Evolutionary conservation across 371 early-diverging fungal species (phyloP).

Genomic region (Mucor racemosus): DNA sequence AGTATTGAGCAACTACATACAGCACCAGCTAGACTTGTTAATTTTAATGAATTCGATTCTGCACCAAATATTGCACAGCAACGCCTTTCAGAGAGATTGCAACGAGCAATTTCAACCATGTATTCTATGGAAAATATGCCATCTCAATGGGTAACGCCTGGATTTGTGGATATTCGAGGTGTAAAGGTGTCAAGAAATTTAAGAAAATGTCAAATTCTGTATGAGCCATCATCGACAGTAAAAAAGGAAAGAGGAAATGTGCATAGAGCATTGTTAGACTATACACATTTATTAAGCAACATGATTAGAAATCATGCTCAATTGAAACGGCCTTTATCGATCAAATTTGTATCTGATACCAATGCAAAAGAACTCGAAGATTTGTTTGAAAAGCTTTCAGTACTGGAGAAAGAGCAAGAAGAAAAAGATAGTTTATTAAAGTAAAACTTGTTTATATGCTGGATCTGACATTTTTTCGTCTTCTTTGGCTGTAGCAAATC

Average conservation of each 20-base stretch:
- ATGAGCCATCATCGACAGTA: conserved; percentile 31
- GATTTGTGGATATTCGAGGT: conserved; percentile 24
- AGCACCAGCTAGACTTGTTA: conserved; percentile 33
- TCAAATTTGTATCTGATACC: conserved; percentile 46
- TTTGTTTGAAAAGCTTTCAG: conserved; percentile 31
- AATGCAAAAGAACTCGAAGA: conserved; percentile 36
- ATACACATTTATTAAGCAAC: conserved; percentile 23
- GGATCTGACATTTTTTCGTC: conserved; percentile 21
- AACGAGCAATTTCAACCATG: conserved; percentile 39
- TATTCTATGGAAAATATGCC: conserved; percentile 42
- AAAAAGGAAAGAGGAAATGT: conserved; percentile 39
- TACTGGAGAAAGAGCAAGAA: conserved; percentile 18
- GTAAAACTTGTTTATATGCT: conserved; percentile 14
- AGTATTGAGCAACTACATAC: conserved; percentile 25
- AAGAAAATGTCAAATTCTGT: conserved; percentile 40
- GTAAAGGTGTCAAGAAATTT: conserved; percentile 45
- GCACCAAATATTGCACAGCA: conserved; percentile 41
- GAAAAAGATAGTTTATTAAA: conserved; percentile 9
- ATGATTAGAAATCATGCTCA: conserved; percentile 38
- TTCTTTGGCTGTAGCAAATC: conserved; percentile 58
- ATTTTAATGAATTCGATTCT: conserved; percentile 34
- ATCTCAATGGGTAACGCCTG: conserved; percentile 30
- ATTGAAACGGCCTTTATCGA: conserved; percentile 29
- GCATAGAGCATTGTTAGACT: conserved; percentile 34
- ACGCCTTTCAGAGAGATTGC: conserved; percentile 39